Conservation (phyloP, 148 eudicot species). For the Silene uniflora region DNA sequence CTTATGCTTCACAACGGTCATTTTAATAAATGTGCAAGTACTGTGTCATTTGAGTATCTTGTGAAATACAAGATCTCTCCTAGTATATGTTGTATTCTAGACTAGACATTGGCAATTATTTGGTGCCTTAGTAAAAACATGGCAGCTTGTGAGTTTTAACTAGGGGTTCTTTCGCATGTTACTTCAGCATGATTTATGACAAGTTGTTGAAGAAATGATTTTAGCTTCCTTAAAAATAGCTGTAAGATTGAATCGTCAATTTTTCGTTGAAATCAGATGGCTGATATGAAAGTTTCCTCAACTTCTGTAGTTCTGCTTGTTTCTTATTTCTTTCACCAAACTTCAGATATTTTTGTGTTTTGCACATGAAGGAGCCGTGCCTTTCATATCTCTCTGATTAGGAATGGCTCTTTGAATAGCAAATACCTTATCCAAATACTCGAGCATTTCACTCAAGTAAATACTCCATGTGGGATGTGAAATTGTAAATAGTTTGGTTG, state of each 20-base stretch:
- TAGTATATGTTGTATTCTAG: too few relatives aligned
- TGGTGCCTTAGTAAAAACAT: not conserved
- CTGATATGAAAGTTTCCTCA: not conserved
- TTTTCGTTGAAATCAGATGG: not conserved
- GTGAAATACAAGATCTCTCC: too few relatives aligned
- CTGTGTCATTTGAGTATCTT: too few relatives aligned
- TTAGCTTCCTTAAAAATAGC: not conserved
- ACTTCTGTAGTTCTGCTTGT: not conserved
- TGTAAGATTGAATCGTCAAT: not conserved
- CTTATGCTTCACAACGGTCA: too few relatives aligned
- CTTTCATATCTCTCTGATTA: too few relatives aligned
- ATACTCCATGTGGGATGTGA: too few relatives aligned
- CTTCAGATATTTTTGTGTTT: not conserved
- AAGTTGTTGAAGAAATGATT: not conserved
- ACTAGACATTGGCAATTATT: not conserved
- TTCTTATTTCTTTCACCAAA: not conserved
- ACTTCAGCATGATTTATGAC: not conserved
- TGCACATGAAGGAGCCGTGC: not conserved
- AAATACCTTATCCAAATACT: too few relatives aligned
- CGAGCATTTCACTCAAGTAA: too few relatives aligned
- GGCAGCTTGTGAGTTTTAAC: too few relatives aligned
- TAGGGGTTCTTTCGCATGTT: not conserved
- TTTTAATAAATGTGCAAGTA: too few relatives aligned
- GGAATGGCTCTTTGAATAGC: too few relatives aligned
- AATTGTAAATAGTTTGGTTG: not conserved